Evolutionary conservation across 352 stramenopile genomes (phyloP).

Genomic region (Globisporangium emineosum): DNA sequence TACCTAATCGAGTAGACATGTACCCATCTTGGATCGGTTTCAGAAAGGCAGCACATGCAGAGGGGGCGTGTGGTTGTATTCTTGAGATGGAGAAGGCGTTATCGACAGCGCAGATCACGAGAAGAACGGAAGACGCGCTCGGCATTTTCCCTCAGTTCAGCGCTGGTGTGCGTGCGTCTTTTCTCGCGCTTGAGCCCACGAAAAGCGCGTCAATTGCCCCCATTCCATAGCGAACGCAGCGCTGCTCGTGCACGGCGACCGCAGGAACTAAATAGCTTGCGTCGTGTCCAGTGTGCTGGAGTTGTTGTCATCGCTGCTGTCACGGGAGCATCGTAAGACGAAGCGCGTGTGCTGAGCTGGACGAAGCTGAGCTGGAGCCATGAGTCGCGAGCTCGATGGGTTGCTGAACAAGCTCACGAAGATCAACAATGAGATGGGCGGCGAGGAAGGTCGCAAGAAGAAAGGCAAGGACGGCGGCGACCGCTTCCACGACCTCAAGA

Average conservation of each 20-base stretch:
- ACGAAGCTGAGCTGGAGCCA: slow-evolving; percentile 6
- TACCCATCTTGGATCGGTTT: slow-evolving; percentile 15
- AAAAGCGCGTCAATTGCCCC: neutral
- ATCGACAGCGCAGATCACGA: neutral
- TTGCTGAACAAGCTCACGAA: slow-evolving; percentile 68
- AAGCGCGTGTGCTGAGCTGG: neutral
- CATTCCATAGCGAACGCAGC: neutral
- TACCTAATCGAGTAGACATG: slow-evolving; percentile 8
- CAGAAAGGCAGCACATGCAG: slow-evolving; percentile 4
- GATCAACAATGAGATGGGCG: slow-evolving; percentile 81
- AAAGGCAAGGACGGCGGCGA: slow-evolving; percentile 62
- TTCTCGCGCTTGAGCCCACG: neutral
- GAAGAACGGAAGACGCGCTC: neutral
- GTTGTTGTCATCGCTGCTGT: neutral
- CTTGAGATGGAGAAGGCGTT: neutral
- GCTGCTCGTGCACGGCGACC: neutral
- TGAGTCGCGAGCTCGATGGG: slow-evolving; percentile 78
- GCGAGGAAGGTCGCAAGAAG: slow-evolving; percentile 67
- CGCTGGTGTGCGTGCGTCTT: neutral
- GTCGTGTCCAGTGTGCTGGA: neutral
- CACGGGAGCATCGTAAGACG: neutral
- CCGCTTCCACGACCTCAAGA: slow-evolving; percentile 80
- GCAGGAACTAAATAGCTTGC: neutral
- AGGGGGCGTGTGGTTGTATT: neutral
- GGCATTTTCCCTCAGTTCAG: neutral